Percentiles rank a stretch among this genome's conserved stretches.
Evolutionary conservation across 2,329 filamentous ascomycete genomes (phyloP).

Genomic region (Ascocoryne sarcoides): DNA sequence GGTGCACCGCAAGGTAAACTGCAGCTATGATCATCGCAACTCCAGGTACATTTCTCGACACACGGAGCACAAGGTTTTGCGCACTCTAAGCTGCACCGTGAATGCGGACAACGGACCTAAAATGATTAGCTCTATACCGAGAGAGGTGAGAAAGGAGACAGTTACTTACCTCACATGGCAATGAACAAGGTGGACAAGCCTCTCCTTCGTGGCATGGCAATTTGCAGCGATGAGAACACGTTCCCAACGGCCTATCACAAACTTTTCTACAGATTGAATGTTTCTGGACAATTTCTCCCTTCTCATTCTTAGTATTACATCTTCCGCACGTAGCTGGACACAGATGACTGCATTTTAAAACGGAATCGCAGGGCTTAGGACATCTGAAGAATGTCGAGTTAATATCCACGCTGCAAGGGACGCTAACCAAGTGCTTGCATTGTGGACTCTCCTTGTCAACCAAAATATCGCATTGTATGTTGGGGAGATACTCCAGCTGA

Average conservation of each 20-base stretch:
- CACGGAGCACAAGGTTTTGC: conserved; percentile 1
- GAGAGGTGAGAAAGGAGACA: too few species aligned
- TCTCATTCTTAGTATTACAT: conserved; percentile 37
- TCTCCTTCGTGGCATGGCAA: conserved; percentile 42
- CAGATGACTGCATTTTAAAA: conserved; percentile 38
- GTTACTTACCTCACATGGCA: conserved; percentile 46
- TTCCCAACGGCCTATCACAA: conserved; percentile 44
- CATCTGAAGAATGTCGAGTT: too few species aligned
- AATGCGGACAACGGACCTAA: background rate
- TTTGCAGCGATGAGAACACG: conserved; percentile 48
- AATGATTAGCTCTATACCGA: too few species aligned
- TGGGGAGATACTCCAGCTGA: background rate
- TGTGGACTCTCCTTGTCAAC: background rate
- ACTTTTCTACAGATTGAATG: conserved; percentile 40
- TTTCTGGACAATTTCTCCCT: conserved; percentile 22
- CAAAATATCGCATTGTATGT: background rate
- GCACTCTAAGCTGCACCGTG: background rate
- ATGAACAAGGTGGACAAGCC: conserved; percentile 39
- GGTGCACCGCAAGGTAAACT: conserved; percentile 2
- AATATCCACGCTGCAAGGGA: too few species aligned
- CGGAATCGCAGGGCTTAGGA: conserved; percentile 17
- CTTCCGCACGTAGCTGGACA: conserved; percentile 39
- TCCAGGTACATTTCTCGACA: conserved; percentile 1
- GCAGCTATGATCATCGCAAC: conserved; percentile 1
- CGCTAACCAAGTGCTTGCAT: background rate